Percentiles rank a stretch among this genome's conserved stretches.
Conservation (phyloP, 345 rosid species). For the Lepidium sativum region DNA sequence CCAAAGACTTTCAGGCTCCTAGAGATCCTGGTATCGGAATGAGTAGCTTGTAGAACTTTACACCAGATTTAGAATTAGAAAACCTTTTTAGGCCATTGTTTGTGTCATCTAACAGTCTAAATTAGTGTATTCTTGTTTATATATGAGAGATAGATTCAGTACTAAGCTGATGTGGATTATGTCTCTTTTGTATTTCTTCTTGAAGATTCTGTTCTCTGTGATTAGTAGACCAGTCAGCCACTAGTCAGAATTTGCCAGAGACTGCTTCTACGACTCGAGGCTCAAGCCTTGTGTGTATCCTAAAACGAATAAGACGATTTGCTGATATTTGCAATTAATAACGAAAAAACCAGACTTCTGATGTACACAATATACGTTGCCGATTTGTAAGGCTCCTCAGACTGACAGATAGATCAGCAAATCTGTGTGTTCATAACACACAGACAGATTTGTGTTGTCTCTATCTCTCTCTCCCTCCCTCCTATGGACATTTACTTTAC, state of each 20-base stretch:
- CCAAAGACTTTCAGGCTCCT: constrained; percentile 32
- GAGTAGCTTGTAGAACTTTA: constrained; percentile 52
- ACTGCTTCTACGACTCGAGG: neutral
- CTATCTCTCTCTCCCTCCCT: neutral
- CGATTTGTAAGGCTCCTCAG: constrained; percentile 3
- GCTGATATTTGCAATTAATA: neutral
- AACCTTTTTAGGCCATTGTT: neutral
- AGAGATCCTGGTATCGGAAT: constrained; percentile 66
- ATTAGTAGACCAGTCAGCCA: neutral
- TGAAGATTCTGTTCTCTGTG: neutral
- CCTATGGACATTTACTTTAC: neutral
- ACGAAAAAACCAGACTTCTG: neutral
- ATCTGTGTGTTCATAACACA: neutral
- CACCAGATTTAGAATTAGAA: neutral
- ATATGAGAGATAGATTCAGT: neutral
- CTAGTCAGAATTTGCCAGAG: neutral
- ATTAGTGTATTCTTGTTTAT: constrained; percentile 2
- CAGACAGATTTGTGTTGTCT: neutral
- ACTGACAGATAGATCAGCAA: constrained; percentile 23
- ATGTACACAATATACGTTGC: constrained; percentile 3
- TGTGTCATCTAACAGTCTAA: neutral
- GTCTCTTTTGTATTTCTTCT: neutral
- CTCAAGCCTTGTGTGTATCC: neutral
- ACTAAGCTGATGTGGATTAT: neutral
- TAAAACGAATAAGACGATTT: neutral